Evolutionary conservation across 1,284 basidiomycete genomes (phyloP).

Genomic region (Sphaerobolus stellatus): DNA sequence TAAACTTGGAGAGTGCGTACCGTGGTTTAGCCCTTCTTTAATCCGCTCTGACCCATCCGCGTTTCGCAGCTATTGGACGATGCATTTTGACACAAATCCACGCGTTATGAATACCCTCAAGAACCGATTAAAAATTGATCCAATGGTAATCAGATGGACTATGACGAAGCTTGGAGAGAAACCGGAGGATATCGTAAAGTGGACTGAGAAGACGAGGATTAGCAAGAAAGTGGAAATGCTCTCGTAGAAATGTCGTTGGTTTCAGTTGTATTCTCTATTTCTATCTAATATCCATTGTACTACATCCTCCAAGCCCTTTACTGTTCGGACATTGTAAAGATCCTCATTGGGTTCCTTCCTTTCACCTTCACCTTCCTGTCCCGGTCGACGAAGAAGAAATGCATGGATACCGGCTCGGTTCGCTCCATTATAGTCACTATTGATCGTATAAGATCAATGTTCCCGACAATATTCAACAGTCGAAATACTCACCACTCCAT

Average conservation of each 20-base stretch:
- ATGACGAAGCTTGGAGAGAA: constrained; percentile 77
- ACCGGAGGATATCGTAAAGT: constrained; percentile 66
- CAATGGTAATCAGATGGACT: constrained; percentile 81
- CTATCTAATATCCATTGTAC: constrained; percentile 2
- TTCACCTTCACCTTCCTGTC: constrained; percentile 48
- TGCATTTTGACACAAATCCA: constrained; percentile 87
- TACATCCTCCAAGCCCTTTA: constrained; percentile 15
- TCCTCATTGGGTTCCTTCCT: constrained; percentile 35
- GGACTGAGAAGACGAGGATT: no score
- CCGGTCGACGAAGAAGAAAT: constrained; percentile 52
- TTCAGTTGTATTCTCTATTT: constrained; percentile 16
- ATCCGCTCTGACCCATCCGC: not conserved
- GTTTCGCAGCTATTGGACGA: constrained; percentile 75
- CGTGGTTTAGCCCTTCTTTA: not conserved
- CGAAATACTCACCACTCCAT: constrained; percentile 49
- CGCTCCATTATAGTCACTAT: constrained; percentile 71
- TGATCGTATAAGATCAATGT: not conserved
- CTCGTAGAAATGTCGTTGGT: no score
- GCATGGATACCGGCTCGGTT: constrained; percentile 55
- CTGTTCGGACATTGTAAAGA: constrained; percentile 14
- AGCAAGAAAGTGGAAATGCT: no score
- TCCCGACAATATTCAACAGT: not conserved
- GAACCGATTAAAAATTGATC: constrained; percentile 70
- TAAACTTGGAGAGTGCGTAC: constrained; percentile 74
- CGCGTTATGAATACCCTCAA: constrained; percentile 63